Base-by-base conservation (phyloP, 2,329 filamentous ascomycete species). In the Trichoderma semiorbis region DNA sequence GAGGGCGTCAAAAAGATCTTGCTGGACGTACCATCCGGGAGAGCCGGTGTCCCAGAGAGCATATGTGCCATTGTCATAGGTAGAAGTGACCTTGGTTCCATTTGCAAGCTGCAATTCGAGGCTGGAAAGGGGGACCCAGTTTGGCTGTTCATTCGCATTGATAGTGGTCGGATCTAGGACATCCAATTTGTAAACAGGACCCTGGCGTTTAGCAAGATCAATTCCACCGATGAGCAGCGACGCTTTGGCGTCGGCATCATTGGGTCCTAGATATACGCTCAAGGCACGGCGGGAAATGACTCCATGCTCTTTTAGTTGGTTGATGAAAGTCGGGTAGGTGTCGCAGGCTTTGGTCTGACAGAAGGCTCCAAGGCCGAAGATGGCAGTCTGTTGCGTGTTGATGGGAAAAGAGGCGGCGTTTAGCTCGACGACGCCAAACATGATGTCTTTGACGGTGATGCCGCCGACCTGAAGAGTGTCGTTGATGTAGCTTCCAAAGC, bases 201-300 rank as follows among this genome's bases (percentile, higher is more conserved):
- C 73, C 21, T 71, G 67, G 2, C 73, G 67, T 50, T 74, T 74
- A 7, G 73, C 73, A 18, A 34, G 50, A 50, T 74, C 72, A 18
- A 72, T 57, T 11, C 73, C 73, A 21, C 73, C 73, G 16, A 74
- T 61, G 18, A 74, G 67, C 6, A 74, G 68, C 21, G 30, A 39
- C 1, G 63, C 71, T 14, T 24, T 30, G 7, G 67, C 68, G 26
- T 68, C 57, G 18, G 62, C 43, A 24, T 73, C 58, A n/a, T 71
- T 72, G 4, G 67, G 68, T 5, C 73, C 73, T 1, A 74, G 64
- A 34, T 73, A 74, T 21, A 74, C 53, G 16, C 73, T 74, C 28
- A 73, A 74, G 7, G 71, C 73, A 21, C 73, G 73, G 3, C 67
- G 58, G 7, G 60, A 60, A 28, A 74, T 73, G 32, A 47, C 57